Base-by-base conservation (phyloP, 768 basidiomycete genomes). In the Kwoniella botswanensis region DNA sequence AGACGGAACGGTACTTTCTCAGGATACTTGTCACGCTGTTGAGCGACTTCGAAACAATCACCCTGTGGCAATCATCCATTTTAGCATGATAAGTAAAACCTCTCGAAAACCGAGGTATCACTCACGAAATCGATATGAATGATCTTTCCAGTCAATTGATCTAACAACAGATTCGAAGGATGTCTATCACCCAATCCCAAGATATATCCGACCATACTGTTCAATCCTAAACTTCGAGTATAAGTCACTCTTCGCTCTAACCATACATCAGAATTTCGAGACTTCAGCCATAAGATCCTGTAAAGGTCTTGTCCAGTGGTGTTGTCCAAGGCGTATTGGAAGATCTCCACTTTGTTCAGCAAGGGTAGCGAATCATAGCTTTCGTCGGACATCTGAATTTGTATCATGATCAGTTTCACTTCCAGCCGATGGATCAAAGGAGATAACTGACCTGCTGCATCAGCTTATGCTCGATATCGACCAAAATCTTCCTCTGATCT, bases 181-280 rank as follows among this genome's bases (percentile, higher is more conserved):
- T 99, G 96, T 15, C 96, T 90, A 84, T 99, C 96, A n/a, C 96
- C 96, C 12, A 99, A 86, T 50, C 96, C 96, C 63, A 98, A 87
- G 71, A 99, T 98, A 84, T 99, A 94, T 9, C 97, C 97, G 72
- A 97, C 94, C 95, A 98, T 98, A 81, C 93, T 96, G 83, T 93
- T 98, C 67, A 97, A 92, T 4, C 93, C 96, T 35, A 99, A 88
- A 18, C 94, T 96, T 43, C 96, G 89, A 2, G 95, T 98, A 82
- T 98, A 98, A 0, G 93, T 95, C 18, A 94, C 93, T 57, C 97
- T 90, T 22, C 97, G 89, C 80, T 98, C 97, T 35, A 99, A 86
- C 97, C 97, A 99, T 76, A 97, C 93, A 77, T 98, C 97, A 1
- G 97, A 99, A 81, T 93, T 95, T 71, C 87, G 83, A 80, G 93